A percentile compares a stretch with the other conserved stretches of the same genome.
These are phyloP conservation scores for Sutorius australiensis DNA, from an alignment of 768 basidiomycete species.

Conservation along the genomic window DNA sequence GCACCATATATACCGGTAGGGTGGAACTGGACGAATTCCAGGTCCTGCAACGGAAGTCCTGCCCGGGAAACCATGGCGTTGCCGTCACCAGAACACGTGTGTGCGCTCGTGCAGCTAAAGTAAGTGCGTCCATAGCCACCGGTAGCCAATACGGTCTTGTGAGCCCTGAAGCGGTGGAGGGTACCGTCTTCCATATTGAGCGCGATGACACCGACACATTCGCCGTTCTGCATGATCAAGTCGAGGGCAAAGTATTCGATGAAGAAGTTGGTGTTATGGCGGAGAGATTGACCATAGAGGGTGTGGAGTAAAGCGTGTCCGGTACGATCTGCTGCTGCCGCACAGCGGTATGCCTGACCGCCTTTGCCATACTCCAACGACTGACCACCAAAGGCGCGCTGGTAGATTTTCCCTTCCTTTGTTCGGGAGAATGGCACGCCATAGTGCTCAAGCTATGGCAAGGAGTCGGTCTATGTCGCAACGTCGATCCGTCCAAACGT, in stretches of 20 bases:
- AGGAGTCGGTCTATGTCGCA: not conserved
- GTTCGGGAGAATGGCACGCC: conserved; percentile 99
- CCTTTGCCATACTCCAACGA: conserved; percentile 96
- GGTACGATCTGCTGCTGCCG: conserved; percentile 97
- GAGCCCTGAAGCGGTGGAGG: conserved; percentile 94
- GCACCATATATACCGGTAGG: conserved; percentile 99
- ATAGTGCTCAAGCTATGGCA: conserved; percentile 86
- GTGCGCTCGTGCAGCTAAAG: conserved; percentile 98
- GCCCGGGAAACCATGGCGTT: conserved; percentile 98
- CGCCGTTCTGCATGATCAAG: conserved; percentile 96
- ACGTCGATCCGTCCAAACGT: conserved; percentile 7
- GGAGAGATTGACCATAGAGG: conserved; percentile 97
- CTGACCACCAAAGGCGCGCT: conserved; percentile 98
- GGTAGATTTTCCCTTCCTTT: conserved; percentile 98
- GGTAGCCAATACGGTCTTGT: conserved; percentile 97
- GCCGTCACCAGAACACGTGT: conserved; percentile 98
- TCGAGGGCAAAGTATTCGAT: conserved; percentile 99
- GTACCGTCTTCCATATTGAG: conserved; percentile 99
- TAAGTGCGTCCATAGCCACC: conserved; percentile 98
- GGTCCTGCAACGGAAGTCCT: conserved; percentile 92
- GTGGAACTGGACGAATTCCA: conserved; percentile 99
- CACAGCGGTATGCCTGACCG: conserved; percentile 98
- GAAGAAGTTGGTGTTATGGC: conserved; percentile 99
- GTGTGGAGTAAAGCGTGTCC: conserved; percentile 98
- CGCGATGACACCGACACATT: conserved; percentile 98